phyloP scores from a whole-genome alignment of 2,329 filamentous ascomycete genomes.

The Furcasterigmium furcatum region DNA sequence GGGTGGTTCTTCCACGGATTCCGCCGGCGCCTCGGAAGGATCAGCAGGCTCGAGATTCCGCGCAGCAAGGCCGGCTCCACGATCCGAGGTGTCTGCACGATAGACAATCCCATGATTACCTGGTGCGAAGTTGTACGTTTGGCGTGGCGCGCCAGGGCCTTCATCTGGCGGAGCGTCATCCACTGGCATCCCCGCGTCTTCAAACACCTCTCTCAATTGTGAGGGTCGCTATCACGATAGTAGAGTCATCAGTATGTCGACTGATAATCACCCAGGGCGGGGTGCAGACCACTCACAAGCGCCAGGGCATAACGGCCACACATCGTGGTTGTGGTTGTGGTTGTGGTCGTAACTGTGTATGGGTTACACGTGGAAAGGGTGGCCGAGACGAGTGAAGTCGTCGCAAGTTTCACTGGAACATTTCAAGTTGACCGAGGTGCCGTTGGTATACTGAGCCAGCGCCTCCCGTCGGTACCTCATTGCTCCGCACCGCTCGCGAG shows the following conservation, averaged over 20 bases:
- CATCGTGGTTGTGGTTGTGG: constrained; percentile 21
- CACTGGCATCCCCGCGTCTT: constrained; percentile 71
- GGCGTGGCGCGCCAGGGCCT: constrained; percentile 55
- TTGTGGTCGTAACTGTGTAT: no score
- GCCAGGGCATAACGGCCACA: constrained; percentile 32
- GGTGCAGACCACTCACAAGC: constrained; percentile 24
- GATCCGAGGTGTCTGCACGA: constrained; percentile 66
- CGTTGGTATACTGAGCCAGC: no score
- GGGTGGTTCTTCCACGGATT: not conserved
- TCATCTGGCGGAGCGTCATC: constrained; percentile 71
- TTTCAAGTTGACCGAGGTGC: no score
- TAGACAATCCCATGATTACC: constrained; percentile 85
- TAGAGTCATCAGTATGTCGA: not conserved
- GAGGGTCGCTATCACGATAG: constrained; percentile 61
- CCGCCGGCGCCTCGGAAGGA: constrained; percentile 8
- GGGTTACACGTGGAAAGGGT: no score
- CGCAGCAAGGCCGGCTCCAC: constrained; percentile 42
- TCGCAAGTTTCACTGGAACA: no score
- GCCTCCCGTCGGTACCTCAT: no score
- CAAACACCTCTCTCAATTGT: constrained; percentile 70
- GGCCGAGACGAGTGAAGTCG: no score
- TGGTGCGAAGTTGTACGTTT: constrained; percentile 91
- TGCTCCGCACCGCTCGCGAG: no score
- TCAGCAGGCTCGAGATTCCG: constrained; percentile 14
- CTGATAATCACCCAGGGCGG: no score